These are phyloP conservation scores for Alloteropsis angusta DNA, from an alignment of 202 grass and related monocot species.

Conservation along the genomic window DNA sequence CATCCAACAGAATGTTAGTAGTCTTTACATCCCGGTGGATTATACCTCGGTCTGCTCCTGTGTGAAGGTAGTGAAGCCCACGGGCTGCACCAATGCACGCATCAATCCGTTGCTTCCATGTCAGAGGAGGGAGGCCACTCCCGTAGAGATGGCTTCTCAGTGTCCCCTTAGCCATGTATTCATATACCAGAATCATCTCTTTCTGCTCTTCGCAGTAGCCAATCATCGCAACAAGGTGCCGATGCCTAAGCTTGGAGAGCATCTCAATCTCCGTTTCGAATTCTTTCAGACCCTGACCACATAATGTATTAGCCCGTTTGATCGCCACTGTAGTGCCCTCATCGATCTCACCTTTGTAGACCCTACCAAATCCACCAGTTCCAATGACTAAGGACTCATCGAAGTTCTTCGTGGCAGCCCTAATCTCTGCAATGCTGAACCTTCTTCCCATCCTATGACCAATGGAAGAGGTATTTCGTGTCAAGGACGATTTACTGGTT, in stretches of 20 bases:
- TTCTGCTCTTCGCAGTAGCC: conserved; percentile 93
- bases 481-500: conserved; percentile 37
- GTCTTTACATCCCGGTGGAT: conserved; percentile 98
- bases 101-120: conserved; percentile 84
- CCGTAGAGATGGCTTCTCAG: conserved; percentile 87
- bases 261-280: conserved; percentile 97
- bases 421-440: conserved; percentile 72
- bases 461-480: conserved; percentile 38
- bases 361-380: conserved; percentile 90
- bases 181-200: conserved; percentile 92
- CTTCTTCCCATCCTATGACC: conserved; percentile 56
- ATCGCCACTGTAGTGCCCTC: conserved; percentile 63
- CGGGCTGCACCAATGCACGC: conserved; percentile 75
- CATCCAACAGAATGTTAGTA: conserved; percentile 85
- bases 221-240: conserved; percentile 90
- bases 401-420: conserved; percentile 71
- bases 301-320: conserved; percentile 72
- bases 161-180: conserved; percentile 97
- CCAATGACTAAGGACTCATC: conserved; percentile 79
- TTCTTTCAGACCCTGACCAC: conserved; percentile 78
- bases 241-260: conserved; percentile 94
- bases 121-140: conserved; percentile 50
- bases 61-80: conserved; percentile 94
- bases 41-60: conserved; percentile 76
- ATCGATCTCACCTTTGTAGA: conserved; percentile 73